phyloP scores from a whole-genome alignment of 352 stramenopile species.

The Pythium sukuiense region DNA sequence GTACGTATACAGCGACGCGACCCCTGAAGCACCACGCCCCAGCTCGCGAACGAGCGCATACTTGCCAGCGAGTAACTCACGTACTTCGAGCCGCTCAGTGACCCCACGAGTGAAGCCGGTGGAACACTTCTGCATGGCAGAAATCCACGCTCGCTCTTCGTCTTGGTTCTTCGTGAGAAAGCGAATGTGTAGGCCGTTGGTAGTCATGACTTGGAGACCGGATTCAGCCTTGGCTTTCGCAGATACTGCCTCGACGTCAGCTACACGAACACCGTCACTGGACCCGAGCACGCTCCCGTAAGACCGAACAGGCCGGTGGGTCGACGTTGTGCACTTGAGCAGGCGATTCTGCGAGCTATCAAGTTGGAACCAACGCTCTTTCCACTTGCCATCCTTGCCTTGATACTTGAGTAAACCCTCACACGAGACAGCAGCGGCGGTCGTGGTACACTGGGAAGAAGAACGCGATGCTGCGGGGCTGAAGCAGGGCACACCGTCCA shows the following conservation, averaged over 20 bases:
- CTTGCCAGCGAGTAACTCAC: conserved; percentile 61
- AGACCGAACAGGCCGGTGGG: conserved; percentile 32
- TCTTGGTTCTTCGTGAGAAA: conserved; percentile 45
- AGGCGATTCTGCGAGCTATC: conserved; percentile 41
- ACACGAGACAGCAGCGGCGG: conserved; percentile 24
- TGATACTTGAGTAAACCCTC: conserved; percentile 59
- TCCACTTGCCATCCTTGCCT: conserved; percentile 45
- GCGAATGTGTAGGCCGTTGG: conserved; percentile 29
- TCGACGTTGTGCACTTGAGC: conserved; percentile 45
- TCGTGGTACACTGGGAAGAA: neutral
- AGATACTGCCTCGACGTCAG: conserved; percentile 4
- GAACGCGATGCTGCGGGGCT: neutral
- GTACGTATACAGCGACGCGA: conserved; percentile 74
- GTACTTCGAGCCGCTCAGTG: conserved; percentile 46
- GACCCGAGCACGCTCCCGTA: conserved; percentile 35
- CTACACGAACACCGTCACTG: conserved; percentile 20
- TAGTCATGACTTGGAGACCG: conserved; percentile 39
- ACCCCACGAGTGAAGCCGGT: conserved; percentile 55
- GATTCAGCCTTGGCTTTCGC: conserved; percentile 2
- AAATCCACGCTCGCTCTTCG: conserved; percentile 50
- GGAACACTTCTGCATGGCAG: conserved; percentile 36
- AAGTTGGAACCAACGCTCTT: conserved; percentile 73
- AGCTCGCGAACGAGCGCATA: conserved; percentile 73
- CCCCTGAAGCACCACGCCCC: conserved; percentile 62
- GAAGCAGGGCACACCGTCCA: neutral